A percentile compares a stretch with the other conserved stretches of the same genome.
Conservation (phyloP, 768 basidiomycete genomes). For the Phlegmacium glaucopus region DNA sequence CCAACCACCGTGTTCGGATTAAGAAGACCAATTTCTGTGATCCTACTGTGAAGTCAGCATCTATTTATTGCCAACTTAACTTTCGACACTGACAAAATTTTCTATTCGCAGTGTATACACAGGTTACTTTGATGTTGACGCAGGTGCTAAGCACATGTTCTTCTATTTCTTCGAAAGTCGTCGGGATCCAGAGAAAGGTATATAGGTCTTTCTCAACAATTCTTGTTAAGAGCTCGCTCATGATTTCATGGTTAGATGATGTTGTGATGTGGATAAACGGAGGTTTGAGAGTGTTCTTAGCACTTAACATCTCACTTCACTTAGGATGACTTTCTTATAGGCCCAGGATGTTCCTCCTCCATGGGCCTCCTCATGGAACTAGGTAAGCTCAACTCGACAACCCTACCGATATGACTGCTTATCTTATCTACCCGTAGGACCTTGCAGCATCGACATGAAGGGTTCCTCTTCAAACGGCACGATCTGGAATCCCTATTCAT, state of each 20-base stretch:
- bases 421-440: constrained; percentile 18
- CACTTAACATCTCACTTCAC: not conserved
- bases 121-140: constrained; percentile 39
- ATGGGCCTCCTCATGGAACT: constrained; percentile 70
- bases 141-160: constrained; percentile 59
- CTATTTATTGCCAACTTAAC: constrained; percentile 15
- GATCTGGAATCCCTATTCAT: constrained; percentile 58
- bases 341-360: constrained; percentile 52
- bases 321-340: constrained; percentile 26
- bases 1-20: constrained; percentile 50
- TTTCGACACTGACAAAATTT: constrained; percentile 1
- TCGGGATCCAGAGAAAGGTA: constrained; percentile 50
- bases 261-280: constrained; percentile 74
- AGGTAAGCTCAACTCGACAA: constrained; percentile 36
- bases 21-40: constrained; percentile 64
- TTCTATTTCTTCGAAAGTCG: constrained; percentile 79
- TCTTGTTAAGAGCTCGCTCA: not conserved
- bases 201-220: constrained; percentile 24
- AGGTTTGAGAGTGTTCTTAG: constrained; percentile 28
- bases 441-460: constrained; percentile 52
- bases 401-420: not conserved
- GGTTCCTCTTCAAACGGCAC: constrained; percentile 56
- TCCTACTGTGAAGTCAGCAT: constrained; percentile 55
- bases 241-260: constrained; percentile 40
- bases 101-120: constrained; percentile 30